Conservation (phyloP, 352 stramenopile species). For the Paralagenidium karlingii region DNA sequence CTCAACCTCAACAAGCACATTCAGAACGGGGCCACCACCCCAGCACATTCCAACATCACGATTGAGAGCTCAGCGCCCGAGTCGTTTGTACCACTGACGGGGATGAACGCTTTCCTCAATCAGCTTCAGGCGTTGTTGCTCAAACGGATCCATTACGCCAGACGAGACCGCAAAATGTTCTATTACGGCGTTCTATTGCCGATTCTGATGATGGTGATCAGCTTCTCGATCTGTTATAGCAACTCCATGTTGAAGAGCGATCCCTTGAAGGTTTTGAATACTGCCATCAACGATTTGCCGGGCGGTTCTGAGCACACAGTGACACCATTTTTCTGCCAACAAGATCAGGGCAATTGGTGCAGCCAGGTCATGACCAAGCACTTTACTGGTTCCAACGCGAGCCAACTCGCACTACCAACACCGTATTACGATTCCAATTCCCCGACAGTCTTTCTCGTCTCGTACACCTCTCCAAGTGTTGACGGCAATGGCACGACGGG, state of each 20-base stretch:
- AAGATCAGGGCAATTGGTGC: conserved; percentile 1
- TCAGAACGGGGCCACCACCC: conserved; percentile 34
- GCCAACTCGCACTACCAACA: conserved; percentile 16
- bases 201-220: conserved; percentile 65
- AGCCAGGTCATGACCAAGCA: conserved; percentile 1
- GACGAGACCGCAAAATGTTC: conserved; percentile 80
- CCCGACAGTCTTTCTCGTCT: conserved; percentile 18
- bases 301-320: background rate
- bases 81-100: too few species aligned
- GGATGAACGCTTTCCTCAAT: conserved; percentile 24
- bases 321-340: conserved; percentile 1
- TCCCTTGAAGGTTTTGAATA: conserved; percentile 6
- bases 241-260: conserved; percentile 14
- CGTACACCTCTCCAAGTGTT: conserved; percentile 14
- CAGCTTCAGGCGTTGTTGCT: conserved; percentile 74
- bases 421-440: conserved; percentile 6
- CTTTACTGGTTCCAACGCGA: conserved; percentile 14
- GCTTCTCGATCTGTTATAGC: conserved; percentile 33
- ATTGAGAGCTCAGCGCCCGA: too few species aligned
- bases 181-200: conserved; percentile 42
- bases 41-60: too few species aligned
- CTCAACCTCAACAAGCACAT: too few species aligned
- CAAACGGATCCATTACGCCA: conserved; percentile 82
- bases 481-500: conserved; percentile 13
- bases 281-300: background rate